A percentile compares a stretch with the other conserved stretches of the same genome.
Evolutionary conservation across 257 asterid genomes (phyloP).

Genomic region (Solanum paucissectum): DNA sequence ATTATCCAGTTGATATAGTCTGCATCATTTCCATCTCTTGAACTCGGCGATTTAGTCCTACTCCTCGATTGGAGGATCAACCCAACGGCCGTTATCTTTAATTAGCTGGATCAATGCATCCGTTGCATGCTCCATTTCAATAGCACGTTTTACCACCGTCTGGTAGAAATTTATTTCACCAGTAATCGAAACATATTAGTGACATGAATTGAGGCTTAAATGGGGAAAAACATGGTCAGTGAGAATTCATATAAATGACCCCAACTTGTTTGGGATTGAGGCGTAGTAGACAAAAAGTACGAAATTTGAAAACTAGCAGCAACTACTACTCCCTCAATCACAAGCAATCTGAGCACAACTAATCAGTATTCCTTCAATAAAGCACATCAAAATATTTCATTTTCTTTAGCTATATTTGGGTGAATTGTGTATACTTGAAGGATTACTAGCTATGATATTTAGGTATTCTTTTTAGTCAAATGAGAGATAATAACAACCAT

Average conservation of each 20-base stretch:
- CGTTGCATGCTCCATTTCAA: conserved; percentile 70
- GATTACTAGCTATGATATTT: background rate
- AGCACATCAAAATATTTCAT: background rate
- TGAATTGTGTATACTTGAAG: background rate
- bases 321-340: background rate
- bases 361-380: background rate
- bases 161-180: conserved; percentile 2
- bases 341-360: background rate
- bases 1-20: background rate
- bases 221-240: background rate
- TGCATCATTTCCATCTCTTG: background rate
- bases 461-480: background rate
- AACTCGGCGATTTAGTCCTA: background rate
- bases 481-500: background rate
- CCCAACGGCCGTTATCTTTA: conserved; percentile 81
- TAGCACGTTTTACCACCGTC: conserved; percentile 70
- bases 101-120: conserved; percentile 77
- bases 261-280: background rate
- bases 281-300: background rate
- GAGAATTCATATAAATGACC: background rate
- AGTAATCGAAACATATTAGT: background rate
- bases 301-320: background rate
- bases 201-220: background rate
- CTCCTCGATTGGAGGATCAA: conserved; percentile 67
- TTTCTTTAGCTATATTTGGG: background rate